These are phyloP conservation scores for Scheffersomyces illinoinensis DNA, from an alignment of 1,139 yeast genomes.

Conservation along the genomic window DNA sequence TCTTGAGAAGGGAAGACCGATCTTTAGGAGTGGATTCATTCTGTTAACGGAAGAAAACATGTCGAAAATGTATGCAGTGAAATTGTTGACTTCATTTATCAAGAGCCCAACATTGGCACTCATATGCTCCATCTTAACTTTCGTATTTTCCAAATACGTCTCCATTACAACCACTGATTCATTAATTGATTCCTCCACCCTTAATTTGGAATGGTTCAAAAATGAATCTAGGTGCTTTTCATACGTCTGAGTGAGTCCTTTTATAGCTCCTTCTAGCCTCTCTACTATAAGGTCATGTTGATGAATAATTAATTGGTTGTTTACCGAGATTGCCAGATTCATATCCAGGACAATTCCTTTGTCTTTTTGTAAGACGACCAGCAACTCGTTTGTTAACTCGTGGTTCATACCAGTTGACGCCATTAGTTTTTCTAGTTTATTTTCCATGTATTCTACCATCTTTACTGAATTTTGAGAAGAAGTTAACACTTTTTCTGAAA, in stretches of 20 bases:
- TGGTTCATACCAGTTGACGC: neutral
- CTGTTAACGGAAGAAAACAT: neutral
- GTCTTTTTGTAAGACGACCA: neutral
- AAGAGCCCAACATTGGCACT: neutral
- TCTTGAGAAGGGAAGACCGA: neutral
- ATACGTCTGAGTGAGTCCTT: neutral
- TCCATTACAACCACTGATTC: neutral
- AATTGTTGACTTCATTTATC: neutral
- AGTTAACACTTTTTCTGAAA: neutral
- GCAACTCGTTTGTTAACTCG: neutral
- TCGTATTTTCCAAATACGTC: neutral
- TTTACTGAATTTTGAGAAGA: neutral
- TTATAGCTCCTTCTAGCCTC: neutral
- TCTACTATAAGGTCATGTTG: neutral
- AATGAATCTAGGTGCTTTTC: neutral
- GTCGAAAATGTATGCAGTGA: neutral
- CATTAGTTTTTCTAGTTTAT: neutral
- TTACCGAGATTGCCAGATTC: neutral
- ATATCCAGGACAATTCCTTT: neutral
- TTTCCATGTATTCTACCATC: neutral
- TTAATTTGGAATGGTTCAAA: neutral
- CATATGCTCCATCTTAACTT: neutral
- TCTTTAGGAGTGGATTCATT: neutral
- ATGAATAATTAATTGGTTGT: neutral
- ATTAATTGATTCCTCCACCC: neutral